Evolutionary conservation across 768 basidiomycete genomes (phyloP).

Genomic region (Lactifluus echinatus): DNA sequence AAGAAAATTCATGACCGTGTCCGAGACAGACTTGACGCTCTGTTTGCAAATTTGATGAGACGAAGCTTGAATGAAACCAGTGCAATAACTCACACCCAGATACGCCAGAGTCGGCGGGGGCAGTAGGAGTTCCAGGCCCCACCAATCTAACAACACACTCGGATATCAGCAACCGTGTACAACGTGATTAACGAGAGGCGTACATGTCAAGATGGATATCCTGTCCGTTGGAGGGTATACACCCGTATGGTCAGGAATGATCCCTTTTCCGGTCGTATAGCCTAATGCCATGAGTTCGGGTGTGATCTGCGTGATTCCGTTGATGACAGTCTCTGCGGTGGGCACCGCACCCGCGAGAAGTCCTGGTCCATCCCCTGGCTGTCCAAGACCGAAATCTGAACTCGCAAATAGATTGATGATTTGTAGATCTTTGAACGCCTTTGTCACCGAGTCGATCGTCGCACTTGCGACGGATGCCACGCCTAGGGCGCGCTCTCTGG

Average conservation of each 20-base stretch:
- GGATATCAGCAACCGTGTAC: background rate
- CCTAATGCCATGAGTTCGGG: conserved; percentile 73
- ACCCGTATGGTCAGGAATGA: conserved; percentile 59
- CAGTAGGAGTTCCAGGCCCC: conserved; percentile 75
- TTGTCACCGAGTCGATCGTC: conserved; percentile 41
- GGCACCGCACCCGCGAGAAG: conserved; percentile 69
- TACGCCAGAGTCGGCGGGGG: conserved; percentile 60
- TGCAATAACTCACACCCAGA: conserved; percentile 39
- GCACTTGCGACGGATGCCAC: conserved; percentile 37
- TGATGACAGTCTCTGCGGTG: conserved; percentile 60
- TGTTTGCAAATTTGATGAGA: conserved; percentile 23
- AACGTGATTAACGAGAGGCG: conserved; percentile 23
- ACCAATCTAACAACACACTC: conserved; percentile 57
- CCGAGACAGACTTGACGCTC: conserved; percentile 53
- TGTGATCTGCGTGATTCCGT: conserved; percentile 62
- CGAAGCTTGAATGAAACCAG: background rate
- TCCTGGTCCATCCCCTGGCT: conserved; percentile 59
- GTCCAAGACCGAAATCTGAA: conserved; percentile 63
- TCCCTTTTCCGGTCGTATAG: conserved; percentile 58
- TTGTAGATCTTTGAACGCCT: conserved; percentile 50
- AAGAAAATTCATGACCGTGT: conserved; percentile 62
- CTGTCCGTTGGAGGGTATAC: conserved; percentile 68
- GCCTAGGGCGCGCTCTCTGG: background rate
- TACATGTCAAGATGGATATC: conserved; percentile 73
- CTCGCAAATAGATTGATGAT: conserved; percentile 50